These are phyloP conservation scores for Podospora bellae-mahoneyi DNA, from an alignment of 495 filamentous ascomycete genomes.

Conservation along the genomic window DNA sequence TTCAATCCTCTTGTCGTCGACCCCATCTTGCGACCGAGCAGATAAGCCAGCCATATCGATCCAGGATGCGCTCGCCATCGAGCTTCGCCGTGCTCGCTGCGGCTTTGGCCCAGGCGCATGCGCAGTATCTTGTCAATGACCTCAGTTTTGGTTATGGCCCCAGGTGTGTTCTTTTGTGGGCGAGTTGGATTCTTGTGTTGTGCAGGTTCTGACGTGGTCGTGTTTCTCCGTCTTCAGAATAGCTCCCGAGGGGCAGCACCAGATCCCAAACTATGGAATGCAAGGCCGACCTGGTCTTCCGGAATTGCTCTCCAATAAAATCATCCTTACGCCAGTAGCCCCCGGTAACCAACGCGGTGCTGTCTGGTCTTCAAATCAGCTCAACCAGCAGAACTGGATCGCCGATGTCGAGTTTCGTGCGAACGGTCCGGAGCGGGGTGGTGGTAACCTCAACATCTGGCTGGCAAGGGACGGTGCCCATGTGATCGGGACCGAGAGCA, in stretches of 20 bases:
- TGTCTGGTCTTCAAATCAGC: constrained; percentile 69
- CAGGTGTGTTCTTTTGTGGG: constrained; percentile 43
- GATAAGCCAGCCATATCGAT: background rate
- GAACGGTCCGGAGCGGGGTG: constrained; percentile 76
- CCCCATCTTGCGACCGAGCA: background rate
- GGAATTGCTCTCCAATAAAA: constrained; percentile 78
- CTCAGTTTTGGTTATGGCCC: constrained; percentile 74
- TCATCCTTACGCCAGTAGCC: constrained; percentile 85
- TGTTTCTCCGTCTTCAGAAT: constrained; percentile 32
- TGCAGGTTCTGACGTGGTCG: background rate
- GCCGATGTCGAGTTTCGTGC: constrained; percentile 84
- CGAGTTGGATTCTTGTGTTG: background rate
- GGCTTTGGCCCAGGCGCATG: constrained; percentile 56
- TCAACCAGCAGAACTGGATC: constrained; percentile 65
- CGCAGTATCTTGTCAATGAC: constrained; percentile 55
- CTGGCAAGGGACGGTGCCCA: constrained; percentile 69
- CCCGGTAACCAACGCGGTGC: constrained; percentile 84
- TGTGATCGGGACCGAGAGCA: constrained; percentile 63
- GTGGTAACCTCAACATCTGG: constrained; percentile 93
- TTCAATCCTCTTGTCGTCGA: background rate
- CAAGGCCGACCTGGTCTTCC: constrained; percentile 68
- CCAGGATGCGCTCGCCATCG: constrained; percentile 43
- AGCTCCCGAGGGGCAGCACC: constrained; percentile 36
- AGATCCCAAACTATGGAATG: constrained; percentile 57
- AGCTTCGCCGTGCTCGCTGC: constrained; percentile 49